Conservation (phyloP, 1,139 yeast genomes). For the Nakaseomyces glabratus region DNA sequence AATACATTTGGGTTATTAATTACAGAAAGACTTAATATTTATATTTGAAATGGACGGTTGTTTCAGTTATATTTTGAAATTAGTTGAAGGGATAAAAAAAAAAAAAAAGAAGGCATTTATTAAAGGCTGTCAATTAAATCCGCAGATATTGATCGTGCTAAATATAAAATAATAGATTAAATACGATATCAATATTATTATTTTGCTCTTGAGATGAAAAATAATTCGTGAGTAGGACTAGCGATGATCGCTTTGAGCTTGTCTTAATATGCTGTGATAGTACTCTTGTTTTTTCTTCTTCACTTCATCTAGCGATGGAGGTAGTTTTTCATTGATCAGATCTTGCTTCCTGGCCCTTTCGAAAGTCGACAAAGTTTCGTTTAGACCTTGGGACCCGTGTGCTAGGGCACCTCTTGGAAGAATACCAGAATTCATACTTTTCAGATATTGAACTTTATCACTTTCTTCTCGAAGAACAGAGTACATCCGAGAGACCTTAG, state of each 20-base stretch:
- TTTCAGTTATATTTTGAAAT: too few relatives aligned
- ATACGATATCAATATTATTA: too few relatives aligned
- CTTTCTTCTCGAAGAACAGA: conserved; percentile 82
- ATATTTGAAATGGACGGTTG: too few relatives aligned
- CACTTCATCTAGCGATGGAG: conserved; percentile 65
- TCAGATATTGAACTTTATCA: conserved; percentile 76
- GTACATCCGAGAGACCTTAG: conserved; percentile 89
- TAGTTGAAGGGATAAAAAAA: too few relatives aligned
- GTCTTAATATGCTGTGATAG: conserved; percentile 27
- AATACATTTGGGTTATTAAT: too few relatives aligned
- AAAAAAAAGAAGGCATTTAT: too few relatives aligned
- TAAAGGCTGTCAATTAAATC: too few relatives aligned
- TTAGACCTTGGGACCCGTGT: conserved; percentile 75
- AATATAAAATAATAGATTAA: too few relatives aligned
- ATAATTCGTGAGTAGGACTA: too few relatives aligned
- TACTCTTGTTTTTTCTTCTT: conserved; percentile 39
- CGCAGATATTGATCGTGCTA: too few relatives aligned
- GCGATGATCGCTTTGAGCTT: conserved; percentile 6
- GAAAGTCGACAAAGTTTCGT: conserved; percentile 59
- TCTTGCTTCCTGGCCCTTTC: conserved; percentile 84
- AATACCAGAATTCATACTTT: conserved; percentile 56
- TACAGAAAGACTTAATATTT: too few relatives aligned
- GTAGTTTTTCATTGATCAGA: conserved; percentile 75
- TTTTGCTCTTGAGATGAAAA: too few relatives aligned
- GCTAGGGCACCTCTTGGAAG: conserved; percentile 84